Conservation (phyloP, 176 grass and related monocot genomes). For the Musa beccarii region DNA sequence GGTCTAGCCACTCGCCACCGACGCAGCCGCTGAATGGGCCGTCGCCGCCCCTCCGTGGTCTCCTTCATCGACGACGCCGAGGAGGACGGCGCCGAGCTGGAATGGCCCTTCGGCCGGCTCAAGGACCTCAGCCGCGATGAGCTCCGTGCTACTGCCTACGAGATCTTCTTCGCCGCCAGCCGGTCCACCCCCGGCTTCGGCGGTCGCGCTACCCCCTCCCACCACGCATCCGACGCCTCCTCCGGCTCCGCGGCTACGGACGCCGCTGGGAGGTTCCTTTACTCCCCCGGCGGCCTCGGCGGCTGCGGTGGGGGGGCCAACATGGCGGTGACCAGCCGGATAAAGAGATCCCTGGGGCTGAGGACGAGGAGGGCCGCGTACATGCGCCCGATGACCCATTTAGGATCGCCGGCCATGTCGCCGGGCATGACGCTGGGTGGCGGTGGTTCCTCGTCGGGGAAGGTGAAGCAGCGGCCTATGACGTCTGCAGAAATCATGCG, state of each 20-base stretch:
- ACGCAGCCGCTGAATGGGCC: background rate
- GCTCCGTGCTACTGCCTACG: conserved; percentile 53
- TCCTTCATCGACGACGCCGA: background rate
- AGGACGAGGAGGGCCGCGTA: conserved; percentile 34
- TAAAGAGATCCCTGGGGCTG: conserved; percentile 75
- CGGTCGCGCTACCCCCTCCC: background rate
- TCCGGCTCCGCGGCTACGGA: background rate
- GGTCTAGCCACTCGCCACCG: background rate
- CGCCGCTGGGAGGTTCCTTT: background rate
- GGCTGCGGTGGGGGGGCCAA: conserved; percentile 37
- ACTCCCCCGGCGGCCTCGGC: background rate
- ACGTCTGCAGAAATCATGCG: conserved; percentile 90
- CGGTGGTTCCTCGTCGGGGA: conserved; percentile 31
- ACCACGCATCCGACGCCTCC: background rate
- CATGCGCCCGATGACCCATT: conserved; percentile 57
- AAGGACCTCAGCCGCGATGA: conserved; percentile 35
- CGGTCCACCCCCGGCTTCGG: conserved; percentile 21
- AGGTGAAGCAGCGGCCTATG: conserved; percentile 53
- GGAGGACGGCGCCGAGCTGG: conserved; percentile 24
- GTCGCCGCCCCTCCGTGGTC: background rate
- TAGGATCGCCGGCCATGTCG: conserved; percentile 1
- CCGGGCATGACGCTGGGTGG: background rate
- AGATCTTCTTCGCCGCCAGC: conserved; percentile 61
- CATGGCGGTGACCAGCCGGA: conserved; percentile 50
- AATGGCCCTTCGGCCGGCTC: conserved; percentile 47